Conservation (phyloP, 345 rosid genomes). For the Corchorus olitorius region DNA sequence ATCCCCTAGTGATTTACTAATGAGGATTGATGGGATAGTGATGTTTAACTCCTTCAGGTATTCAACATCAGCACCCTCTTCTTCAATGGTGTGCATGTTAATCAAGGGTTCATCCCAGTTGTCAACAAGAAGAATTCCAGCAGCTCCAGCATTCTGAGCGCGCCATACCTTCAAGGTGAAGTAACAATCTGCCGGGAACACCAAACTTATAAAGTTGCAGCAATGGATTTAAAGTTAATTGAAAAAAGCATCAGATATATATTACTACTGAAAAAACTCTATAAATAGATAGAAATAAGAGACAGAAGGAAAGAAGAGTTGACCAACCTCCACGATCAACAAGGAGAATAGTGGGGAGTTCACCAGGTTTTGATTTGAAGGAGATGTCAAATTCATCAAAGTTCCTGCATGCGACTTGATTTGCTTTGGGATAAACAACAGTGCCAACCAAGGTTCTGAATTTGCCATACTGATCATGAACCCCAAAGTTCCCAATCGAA, state of each 20-base stretch:
- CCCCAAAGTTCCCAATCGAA: constrained; percentile 76
- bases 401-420: constrained; percentile 51
- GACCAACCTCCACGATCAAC: constrained; percentile 67
- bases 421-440: constrained; percentile 53
- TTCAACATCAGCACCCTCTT: constrained; percentile 38
- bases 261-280: too few species aligned
- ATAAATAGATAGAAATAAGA: background rate
- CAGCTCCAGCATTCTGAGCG: constrained; percentile 63
- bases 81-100: constrained; percentile 66
- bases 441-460: constrained; percentile 50
- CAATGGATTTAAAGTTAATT: background rate
- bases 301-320: background rate
- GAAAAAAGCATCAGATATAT: background rate
- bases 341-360: constrained; percentile 56
- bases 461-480: constrained; percentile 65
- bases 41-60: constrained; percentile 44
- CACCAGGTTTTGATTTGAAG: constrained; percentile 51
- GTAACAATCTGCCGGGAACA: constrained; percentile 47
- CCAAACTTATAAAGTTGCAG: background rate
- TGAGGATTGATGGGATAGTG: constrained; percentile 63
- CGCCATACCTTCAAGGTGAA: constrained; percentile 70
- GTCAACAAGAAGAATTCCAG: constrained; percentile 63
- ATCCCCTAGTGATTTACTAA: constrained; percentile 56
- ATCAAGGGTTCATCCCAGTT: constrained; percentile 47
- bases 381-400: constrained; percentile 46